Evolutionary conservation across 192 early-diverging fungal species (phyloP).

Genomic region (Backusella psychrophila): DNA sequence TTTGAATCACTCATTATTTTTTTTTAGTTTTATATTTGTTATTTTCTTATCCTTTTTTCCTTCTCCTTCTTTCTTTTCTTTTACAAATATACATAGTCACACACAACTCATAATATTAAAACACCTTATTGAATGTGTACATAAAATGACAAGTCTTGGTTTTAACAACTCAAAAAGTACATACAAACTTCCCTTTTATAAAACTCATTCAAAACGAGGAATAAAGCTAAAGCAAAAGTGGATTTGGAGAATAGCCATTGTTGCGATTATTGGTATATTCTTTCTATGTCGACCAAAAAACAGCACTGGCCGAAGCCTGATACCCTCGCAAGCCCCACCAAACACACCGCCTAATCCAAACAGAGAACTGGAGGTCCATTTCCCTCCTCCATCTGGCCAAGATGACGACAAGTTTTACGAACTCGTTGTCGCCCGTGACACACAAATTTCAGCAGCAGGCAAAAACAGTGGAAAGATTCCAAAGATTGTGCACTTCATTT

Average conservation of each 20-base stretch:
- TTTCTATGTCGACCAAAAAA: not conserved
- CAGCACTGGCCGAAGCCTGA: not conserved
- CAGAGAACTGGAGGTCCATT: not conserved
- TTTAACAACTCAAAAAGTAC: constrained; percentile 1
- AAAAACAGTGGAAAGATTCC: constrained; percentile 30
- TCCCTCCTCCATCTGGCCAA: not conserved
- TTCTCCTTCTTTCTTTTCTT: not conserved
- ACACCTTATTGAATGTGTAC: not conserved
- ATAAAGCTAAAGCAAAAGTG: constrained; percentile 4
- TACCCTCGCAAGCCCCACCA: not conserved
- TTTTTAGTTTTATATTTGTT: not conserved
- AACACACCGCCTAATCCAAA: not conserved
- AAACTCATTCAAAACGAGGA: not conserved
- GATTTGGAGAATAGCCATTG: not conserved
- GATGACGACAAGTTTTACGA: constrained; percentile 3
- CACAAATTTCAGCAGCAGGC: not conserved
- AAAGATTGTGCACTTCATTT: constrained; percentile 49
- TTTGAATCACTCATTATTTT: not conserved
- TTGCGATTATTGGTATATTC: not conserved
- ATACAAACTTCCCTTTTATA: constrained; percentile 4
- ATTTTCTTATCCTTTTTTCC: not conserved
- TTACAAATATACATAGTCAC: not conserved
- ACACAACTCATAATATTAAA: not conserved
- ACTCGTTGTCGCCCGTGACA: not conserved
- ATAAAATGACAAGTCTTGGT: not conserved